A percentile compares a stretch with the other conserved stretches of the same genome.
Conservation (phyloP, 768 basidiomycete genomes). For the Strobilomyces confusus region DNA sequence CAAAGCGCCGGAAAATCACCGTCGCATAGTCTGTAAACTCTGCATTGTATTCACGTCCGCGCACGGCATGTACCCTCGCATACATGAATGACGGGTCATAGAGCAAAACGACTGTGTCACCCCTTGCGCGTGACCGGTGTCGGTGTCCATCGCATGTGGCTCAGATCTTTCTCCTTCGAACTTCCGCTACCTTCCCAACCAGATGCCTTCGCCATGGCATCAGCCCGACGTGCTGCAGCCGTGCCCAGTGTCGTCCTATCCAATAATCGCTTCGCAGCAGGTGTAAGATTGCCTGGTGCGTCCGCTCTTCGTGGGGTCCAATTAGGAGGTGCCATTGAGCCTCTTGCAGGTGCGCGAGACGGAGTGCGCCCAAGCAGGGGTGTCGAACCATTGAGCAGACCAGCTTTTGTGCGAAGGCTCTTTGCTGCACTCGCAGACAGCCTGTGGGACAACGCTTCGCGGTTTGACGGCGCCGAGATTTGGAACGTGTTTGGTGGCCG, state of each 20-base stretch:
- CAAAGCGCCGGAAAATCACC: constrained; percentile 59
- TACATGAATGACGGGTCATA: background rate
- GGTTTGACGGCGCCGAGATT: constrained; percentile 67
- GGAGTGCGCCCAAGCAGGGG: constrained; percentile 28
- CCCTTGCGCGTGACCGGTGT: constrained; percentile 48
- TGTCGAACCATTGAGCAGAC: constrained; percentile 45
- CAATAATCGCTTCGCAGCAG: constrained; percentile 76
- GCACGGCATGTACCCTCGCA: constrained; percentile 10
- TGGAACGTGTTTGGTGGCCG: constrained; percentile 61
- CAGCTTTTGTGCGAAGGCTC: constrained; percentile 75
- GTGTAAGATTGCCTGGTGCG: constrained; percentile 73
- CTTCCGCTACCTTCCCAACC: constrained; percentile 50
- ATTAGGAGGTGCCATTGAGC: constrained; percentile 71
- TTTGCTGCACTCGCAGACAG: constrained; percentile 80
- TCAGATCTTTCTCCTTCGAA: constrained; percentile 58
- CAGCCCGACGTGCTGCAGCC: constrained; percentile 57
- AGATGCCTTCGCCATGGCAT: constrained; percentile 57
- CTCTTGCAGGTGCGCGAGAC: constrained; percentile 34
- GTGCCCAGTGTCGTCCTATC: constrained; percentile 68
- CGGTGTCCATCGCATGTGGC: constrained; percentile 74
- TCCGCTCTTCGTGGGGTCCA: constrained; percentile 77
- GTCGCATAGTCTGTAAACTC: constrained; percentile 23
- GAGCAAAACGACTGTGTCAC: constrained; percentile 11
- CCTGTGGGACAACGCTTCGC: constrained; percentile 79
- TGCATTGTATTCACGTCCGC: constrained; percentile 12